Evolutionary conservation across 805 yeast genomes (phyloP).

Genomic region (Yarrowia sp.): DNA sequence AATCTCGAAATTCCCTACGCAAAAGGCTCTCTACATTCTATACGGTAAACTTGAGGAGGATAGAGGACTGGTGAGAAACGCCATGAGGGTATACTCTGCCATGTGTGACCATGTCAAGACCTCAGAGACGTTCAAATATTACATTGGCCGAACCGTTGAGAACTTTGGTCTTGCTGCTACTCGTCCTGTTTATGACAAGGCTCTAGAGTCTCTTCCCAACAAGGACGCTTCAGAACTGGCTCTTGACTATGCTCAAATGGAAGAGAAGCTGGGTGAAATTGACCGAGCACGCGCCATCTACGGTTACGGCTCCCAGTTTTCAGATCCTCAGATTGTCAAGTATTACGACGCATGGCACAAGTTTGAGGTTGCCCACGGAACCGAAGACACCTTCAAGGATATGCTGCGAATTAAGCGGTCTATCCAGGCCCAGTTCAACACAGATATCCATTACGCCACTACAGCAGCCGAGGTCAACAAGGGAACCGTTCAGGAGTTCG

Average conservation of each 20-base stretch:
- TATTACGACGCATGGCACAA: slow-evolving; percentile 76
- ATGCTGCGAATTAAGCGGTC: slow-evolving; percentile 69
- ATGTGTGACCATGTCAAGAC: slow-evolving; percentile 51
- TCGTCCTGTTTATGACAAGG: slow-evolving; percentile 60
- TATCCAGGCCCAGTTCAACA: slow-evolving; percentile 46
- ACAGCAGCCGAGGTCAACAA: slow-evolving; percentile 10
- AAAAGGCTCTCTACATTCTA: slow-evolving; percentile 58
- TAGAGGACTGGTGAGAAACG: slow-evolving; percentile 58
- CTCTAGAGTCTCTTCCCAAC: slow-evolving; percentile 58
- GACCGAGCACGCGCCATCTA: slow-evolving; percentile 69
- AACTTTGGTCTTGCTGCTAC: slow-evolving; percentile 55
- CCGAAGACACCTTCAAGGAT: slow-evolving; percentile 72
- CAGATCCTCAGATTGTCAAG: slow-evolving; percentile 48
- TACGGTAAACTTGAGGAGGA: slow-evolving; percentile 70
- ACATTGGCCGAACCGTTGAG: slow-evolving; percentile 54
- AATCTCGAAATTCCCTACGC: slow-evolving; percentile 58
- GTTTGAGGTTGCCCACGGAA: slow-evolving; percentile 76
- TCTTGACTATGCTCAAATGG: slow-evolving; percentile 56
- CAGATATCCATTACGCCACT: slow-evolving; percentile 41
- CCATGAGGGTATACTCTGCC: slow-evolving; percentile 57
- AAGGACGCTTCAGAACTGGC: slow-evolving; percentile 55
- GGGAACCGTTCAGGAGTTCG: slow-evolving; percentile 26
- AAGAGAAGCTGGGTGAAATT: slow-evolving; percentile 59
- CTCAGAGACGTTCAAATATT: slow-evolving; percentile 54
- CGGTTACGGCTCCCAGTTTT: slow-evolving; percentile 59